A percentile compares a stretch with the other conserved stretches of the same genome.
phyloP scores from a whole-genome alignment of 2,329 filamentous ascomycete genomes.

The Ceratocystis variospora region DNA sequence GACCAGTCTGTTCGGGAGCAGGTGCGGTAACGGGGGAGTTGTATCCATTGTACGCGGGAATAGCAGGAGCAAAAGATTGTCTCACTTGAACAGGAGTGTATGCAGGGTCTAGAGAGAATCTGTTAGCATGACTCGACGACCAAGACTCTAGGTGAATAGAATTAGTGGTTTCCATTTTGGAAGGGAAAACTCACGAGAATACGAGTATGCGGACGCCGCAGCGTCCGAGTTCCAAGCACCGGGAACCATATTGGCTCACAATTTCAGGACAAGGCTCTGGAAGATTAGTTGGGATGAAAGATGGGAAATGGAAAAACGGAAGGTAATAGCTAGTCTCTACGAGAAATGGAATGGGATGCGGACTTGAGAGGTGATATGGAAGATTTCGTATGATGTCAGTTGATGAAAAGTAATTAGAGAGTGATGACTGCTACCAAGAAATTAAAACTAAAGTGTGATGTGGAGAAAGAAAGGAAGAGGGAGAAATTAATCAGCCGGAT shows the following conservation, averaged over 20 bases:
- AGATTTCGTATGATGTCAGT: background rate
- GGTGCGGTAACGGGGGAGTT: conserved; percentile 22
- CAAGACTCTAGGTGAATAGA: too few species aligned
- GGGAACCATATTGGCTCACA: conserved; percentile 22
- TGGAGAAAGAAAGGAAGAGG: conserved; percentile 3
- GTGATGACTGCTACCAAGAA: background rate
- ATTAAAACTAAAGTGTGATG: background rate
- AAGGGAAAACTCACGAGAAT: conserved; percentile 9
- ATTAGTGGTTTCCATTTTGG: background rate
- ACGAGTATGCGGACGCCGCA: conserved; percentile 8
- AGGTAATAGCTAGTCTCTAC: background rate
- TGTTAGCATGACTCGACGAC: background rate
- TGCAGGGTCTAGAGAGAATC: conserved; percentile 33
- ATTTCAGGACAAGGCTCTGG: conserved; percentile 7
- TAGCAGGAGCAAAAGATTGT: conserved; percentile 39
- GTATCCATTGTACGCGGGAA: conserved; percentile 26
- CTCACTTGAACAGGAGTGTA: conserved; percentile 50
- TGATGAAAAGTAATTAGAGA: background rate
- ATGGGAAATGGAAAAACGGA: background rate
- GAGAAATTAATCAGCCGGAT: conserved; percentile 7
- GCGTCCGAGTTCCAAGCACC: conserved; percentile 10
- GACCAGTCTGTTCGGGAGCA: conserved; percentile 23
- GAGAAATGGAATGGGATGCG: background rate
- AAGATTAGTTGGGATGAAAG: conserved; percentile 13
- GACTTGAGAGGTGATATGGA: background rate